These are phyloP conservation scores for Arachnomyces sp. DNA, from an alignment of 2,329 filamentous ascomycete genomes.

Conservation along the genomic window DNA sequence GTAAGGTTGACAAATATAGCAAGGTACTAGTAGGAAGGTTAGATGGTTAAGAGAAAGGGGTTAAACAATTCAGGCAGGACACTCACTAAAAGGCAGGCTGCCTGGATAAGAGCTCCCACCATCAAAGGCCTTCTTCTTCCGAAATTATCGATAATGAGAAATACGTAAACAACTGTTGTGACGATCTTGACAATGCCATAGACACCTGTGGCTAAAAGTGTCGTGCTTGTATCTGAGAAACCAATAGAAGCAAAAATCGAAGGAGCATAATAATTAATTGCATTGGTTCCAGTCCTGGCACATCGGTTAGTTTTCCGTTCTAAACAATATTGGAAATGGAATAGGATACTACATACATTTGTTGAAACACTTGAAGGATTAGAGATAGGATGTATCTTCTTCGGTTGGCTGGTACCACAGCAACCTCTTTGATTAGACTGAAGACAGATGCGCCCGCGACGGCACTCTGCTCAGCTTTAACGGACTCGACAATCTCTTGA, in stretches of 20 bases:
- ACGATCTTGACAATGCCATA: constrained; percentile 27
- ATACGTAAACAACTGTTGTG: constrained; percentile 29
- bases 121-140: constrained; percentile 31
- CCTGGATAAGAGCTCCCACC: constrained; percentile 42
- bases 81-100: too few relatives aligned
- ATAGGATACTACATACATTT: too few relatives aligned
- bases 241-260: constrained; percentile 20
- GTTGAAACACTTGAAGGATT: too few relatives aligned
- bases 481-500: too few relatives aligned
- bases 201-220: constrained; percentile 23
- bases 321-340: too few relatives aligned
- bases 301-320: constrained; percentile 23
- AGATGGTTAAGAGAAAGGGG: too few relatives aligned
- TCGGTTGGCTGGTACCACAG: too few relatives aligned
- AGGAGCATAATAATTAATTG: constrained; percentile 26
- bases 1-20: constrained; percentile 23
- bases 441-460: too few relatives aligned
- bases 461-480: too few relatives aligned
- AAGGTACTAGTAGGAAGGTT: constrained; percentile 16
- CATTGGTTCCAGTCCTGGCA: constrained; percentile 36
- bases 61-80: neutral
- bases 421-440: too few relatives aligned
- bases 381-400: too few relatives aligned
- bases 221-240: constrained; percentile 18
- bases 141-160: constrained; percentile 29